Conservation (phyloP, 768 basidiomycete species). For the Amyloporia xantha region DNA sequence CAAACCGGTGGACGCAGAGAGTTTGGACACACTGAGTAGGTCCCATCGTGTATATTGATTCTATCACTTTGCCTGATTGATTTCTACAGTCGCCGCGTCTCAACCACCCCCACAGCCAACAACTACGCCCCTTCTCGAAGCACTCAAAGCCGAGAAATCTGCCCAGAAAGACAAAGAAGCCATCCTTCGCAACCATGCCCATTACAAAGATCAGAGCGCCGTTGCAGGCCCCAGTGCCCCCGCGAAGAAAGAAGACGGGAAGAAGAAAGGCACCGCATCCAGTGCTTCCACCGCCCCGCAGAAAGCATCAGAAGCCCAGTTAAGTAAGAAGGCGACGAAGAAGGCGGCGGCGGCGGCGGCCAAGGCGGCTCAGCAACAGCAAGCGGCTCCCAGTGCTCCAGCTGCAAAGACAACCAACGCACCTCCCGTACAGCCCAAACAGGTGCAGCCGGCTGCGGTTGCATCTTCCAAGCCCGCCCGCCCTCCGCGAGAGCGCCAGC, state of each 20-base stretch:
- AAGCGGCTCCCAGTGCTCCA: constrained; percentile 6
- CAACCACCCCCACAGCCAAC: constrained; percentile 60
- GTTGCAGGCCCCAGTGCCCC: constrained; percentile 23
- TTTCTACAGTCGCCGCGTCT: constrained; percentile 52
- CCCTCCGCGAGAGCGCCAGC: constrained; percentile 11
- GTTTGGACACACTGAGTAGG: constrained; percentile 61
- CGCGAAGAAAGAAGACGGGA: constrained; percentile 33
- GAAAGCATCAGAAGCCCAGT: constrained; percentile 15
- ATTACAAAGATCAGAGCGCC: constrained; percentile 50
- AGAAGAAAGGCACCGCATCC: constrained; percentile 26
- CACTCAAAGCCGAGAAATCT: constrained; percentile 78
- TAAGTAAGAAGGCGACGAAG: constrained; percentile 33
- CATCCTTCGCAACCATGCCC: constrained; percentile 65
- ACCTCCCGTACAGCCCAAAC: not conserved
- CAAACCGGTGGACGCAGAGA: constrained; percentile 47
- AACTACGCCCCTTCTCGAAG: constrained; percentile 88
- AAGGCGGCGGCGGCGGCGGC: constrained; percentile 28
- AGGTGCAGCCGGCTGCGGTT: constrained; percentile 3
- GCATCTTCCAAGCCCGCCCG: constrained; percentile 8
- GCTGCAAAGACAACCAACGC: constrained; percentile 2
- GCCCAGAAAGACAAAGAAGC: constrained; percentile 65
- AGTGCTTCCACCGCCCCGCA: constrained; percentile 8
- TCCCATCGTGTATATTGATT: constrained; percentile 1
- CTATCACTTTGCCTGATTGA: not conserved
- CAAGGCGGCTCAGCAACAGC: constrained; percentile 16